These are phyloP conservation scores for Pichia nanzhaoensis DNA, from an alignment of 805 yeast species.

Conservation along the genomic window DNA sequence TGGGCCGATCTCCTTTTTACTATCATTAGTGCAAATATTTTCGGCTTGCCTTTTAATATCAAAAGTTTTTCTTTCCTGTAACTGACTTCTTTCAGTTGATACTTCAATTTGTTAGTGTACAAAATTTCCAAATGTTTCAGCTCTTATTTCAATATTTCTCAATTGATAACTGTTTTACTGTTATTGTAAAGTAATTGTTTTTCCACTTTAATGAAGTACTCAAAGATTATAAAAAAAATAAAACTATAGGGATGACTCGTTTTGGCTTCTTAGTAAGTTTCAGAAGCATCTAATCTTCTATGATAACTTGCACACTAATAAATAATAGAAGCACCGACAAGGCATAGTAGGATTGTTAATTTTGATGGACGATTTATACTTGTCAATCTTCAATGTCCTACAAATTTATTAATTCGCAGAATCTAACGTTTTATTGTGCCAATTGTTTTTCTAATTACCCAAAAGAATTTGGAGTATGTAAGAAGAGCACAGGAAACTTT, in stretches of 20 bases:
- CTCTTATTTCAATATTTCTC: background rate
- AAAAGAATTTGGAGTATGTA: slow-evolving; percentile 34
- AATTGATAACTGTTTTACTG: no score
- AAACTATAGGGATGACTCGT: slow-evolving; percentile 19
- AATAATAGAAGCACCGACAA: slow-evolving; percentile 40
- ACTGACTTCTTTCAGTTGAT: background rate
- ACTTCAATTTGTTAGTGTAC: background rate
- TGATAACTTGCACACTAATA: slow-evolving; percentile 49
- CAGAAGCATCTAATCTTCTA: slow-evolving; percentile 26
- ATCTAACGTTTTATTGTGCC: background rate
- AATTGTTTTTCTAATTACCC: slow-evolving; percentile 26
- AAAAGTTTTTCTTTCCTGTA: background rate
- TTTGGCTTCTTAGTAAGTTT: slow-evolving; percentile 12
- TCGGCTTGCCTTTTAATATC: background rate
- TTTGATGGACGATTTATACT: slow-evolving; percentile 43
- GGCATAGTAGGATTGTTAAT: slow-evolving; percentile 39
- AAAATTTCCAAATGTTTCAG: background rate
- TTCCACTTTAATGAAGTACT: slow-evolving; percentile 17
- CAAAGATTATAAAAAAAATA: slow-evolving; percentile 15
- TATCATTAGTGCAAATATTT: background rate
- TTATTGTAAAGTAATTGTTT: no score
- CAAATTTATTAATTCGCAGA: background rate
- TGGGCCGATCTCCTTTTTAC: background rate
- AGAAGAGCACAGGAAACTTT: slow-evolving; percentile 31
- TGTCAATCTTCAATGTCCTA: background rate